Evolutionary conservation across 345 rosid species (phyloP).

Genomic region (Cardamine chenopodiifolia): DNA sequence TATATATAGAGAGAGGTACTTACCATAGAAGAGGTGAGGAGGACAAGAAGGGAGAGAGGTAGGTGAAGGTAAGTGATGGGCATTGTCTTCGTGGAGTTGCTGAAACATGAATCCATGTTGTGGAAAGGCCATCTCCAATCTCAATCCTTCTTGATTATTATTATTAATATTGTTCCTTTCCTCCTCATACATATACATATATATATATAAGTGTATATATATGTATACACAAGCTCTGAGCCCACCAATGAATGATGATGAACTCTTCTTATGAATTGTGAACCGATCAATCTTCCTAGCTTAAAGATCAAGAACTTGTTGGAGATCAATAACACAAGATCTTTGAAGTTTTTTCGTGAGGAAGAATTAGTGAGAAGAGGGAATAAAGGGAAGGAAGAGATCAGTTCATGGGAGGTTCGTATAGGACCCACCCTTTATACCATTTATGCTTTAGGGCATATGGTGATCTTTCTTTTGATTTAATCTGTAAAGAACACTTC

Average conservation of each 20-base stretch:
- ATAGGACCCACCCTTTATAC: constrained; percentile 44
- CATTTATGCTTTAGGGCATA: constrained; percentile 40
- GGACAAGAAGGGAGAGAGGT: constrained; percentile 67
- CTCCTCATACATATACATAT: constrained; percentile 39
- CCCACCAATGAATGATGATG: constrained; percentile 9
- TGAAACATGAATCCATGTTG: constrained; percentile 72
- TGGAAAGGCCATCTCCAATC: constrained; percentile 68
- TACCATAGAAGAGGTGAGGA: constrained; percentile 76
- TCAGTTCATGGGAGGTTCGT: constrained; percentile 38
- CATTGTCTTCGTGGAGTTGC: constrained; percentile 60
- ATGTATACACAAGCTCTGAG: constrained; percentile 4
- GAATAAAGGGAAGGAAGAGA: not conserved
- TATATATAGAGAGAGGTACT: not conserved
- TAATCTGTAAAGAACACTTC: constrained; percentile 31
- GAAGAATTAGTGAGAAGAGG: constrained; percentile 8
- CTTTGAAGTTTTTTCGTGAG: constrained; percentile 22
- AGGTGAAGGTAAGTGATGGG: constrained; percentile 63
- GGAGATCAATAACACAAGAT: constrained; percentile 3
- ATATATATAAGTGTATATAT: constrained; percentile 7
- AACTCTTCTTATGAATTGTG: constrained; percentile 9
- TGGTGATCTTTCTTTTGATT: constrained; percentile 27
- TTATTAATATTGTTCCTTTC: constrained; percentile 22
- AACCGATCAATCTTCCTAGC: not conserved
- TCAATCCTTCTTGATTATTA: constrained; percentile 38
- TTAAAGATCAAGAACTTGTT: constrained; percentile 6